Evolutionary conservation across 148 eudicot genomes (phyloP).

Genomic region (Vaccinium vitisidaea): DNA sequence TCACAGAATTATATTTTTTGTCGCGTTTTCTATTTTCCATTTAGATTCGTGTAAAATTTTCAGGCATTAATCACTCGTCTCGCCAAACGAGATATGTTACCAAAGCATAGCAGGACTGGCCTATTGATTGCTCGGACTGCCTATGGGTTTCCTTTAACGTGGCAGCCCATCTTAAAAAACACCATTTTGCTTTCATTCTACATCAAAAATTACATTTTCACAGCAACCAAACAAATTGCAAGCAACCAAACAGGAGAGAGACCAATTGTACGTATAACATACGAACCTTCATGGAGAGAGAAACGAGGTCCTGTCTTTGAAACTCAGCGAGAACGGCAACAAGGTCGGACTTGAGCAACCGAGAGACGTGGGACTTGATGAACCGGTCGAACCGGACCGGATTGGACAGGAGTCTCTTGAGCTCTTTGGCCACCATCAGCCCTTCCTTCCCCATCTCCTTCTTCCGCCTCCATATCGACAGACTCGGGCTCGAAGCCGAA

Average conservation of each 20-base stretch:
- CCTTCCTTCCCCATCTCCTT: conserved; percentile 95
- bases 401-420: conserved; percentile 69
- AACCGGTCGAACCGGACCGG: conserved; percentile 63
- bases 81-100: no score
- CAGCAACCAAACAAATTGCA: background rate
- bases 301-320: conserved; percentile 84
- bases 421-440: conserved; percentile 75
- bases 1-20: no score
- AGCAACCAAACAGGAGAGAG: background rate
- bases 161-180: no score
- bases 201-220: background rate
- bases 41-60: no score
- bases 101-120: no score
- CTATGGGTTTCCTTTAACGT: no score
- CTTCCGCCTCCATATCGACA: conserved; percentile 97
- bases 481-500: conserved; percentile 49
- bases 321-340: conserved; percentile 87
- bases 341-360: conserved; percentile 84
- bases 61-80: no score
- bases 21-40: no score
- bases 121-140: no score
- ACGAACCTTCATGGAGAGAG: conserved; percentile 67
- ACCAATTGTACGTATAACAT: background rate
- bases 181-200: background rate
- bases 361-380: conserved; percentile 62